A percentile compares a stretch with the other conserved stretches of the same genome.
These are phyloP conservation scores for Rhodotorula mucilaginosa DNA, from an alignment of 1,284 basidiomycete species.

Conservation along the genomic window DNA sequence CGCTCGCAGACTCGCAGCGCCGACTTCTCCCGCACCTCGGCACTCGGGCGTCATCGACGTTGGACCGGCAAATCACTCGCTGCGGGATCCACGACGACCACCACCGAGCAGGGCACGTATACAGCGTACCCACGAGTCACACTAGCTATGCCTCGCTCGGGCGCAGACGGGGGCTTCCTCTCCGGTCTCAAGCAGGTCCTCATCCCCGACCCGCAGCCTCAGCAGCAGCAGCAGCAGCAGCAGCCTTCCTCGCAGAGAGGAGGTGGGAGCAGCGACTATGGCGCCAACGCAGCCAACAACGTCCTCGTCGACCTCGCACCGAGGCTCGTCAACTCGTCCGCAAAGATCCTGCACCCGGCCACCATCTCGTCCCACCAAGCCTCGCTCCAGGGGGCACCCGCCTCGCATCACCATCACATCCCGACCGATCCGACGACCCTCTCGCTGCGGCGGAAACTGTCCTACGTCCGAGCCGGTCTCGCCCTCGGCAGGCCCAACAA, in stretches of 20 bases:
- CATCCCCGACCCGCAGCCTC: neutral
- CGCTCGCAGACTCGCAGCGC: too few relatives aligned
- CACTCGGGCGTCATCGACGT: too few relatives aligned
- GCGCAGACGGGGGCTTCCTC: neutral
- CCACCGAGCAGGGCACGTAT: too few relatives aligned
- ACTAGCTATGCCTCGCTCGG: too few relatives aligned
- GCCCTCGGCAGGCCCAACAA: constrained; percentile 60
- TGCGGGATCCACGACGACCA: too few relatives aligned
- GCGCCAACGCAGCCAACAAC: neutral
- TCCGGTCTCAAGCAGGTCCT: neutral
- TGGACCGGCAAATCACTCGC: too few relatives aligned
- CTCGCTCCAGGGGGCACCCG: constrained; percentile 13
- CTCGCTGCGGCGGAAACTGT: constrained; percentile 25
- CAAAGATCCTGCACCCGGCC: constrained; percentile 65
- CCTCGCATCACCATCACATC: neutral
- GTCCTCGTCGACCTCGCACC: constrained; percentile 37
- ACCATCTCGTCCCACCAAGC: constrained; percentile 51
- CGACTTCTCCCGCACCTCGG: too few relatives aligned
- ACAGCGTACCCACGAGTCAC: too few relatives aligned
- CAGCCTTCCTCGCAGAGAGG: neutral
- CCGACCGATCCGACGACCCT: constrained; percentile 1
- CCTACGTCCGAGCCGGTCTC: constrained; percentile 54
- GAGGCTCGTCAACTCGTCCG: constrained; percentile 47
- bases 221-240: neutral
- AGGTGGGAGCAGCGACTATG: neutral